Conservation (phyloP, 305 asterid genomes). For the Rubia peregrina region DNA sequence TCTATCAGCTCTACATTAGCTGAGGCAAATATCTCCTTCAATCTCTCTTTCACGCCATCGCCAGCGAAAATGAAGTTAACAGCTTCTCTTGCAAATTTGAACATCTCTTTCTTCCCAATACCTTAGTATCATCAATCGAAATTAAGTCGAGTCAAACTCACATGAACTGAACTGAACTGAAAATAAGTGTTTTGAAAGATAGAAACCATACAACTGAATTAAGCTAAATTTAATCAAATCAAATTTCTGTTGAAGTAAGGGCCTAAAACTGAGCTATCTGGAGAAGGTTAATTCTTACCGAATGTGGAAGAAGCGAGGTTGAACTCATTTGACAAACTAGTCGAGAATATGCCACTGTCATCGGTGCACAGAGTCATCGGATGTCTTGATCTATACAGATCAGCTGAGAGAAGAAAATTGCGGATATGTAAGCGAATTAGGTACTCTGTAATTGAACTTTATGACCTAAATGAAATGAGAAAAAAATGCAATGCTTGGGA, state of each 20-base stretch:
- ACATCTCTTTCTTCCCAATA: conserved; percentile 23
- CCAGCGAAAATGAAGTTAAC: conserved; percentile 22
- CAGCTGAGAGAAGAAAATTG: conserved; percentile 10
- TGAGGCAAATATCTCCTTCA: conserved; percentile 22
- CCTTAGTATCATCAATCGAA: conserved; percentile 14
- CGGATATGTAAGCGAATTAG: not conserved
- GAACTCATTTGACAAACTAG: conserved; percentile 23
- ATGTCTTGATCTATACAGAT: conserved; percentile 20
- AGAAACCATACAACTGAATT: not conserved
- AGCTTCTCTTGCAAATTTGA: conserved; percentile 17
- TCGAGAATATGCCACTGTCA: conserved; percentile 25
- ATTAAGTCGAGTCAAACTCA: not conserved
- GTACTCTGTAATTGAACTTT: not conserved
- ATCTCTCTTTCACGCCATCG: conserved; percentile 16
- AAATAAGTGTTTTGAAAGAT: too few relatives aligned
- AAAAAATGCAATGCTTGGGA: conserved; percentile 13
- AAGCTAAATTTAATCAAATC: not conserved
- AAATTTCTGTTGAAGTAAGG: too few relatives aligned
- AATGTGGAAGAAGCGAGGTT: conserved; percentile 20
- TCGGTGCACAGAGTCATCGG: conserved; percentile 23
- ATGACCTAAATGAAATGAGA: not conserved
- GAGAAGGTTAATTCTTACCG: conserved; percentile 13
- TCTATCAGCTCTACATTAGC: conserved; percentile 15
- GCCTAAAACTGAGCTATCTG: not conserved
- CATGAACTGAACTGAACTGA: too few relatives aligned